Percentiles rank a stretch among this genome's conserved stretches.
These are phyloP conservation scores for Aotearoamyces nothofagi DNA, from an alignment of 2,329 filamentous ascomycete species.

Conservation along the genomic window DNA sequence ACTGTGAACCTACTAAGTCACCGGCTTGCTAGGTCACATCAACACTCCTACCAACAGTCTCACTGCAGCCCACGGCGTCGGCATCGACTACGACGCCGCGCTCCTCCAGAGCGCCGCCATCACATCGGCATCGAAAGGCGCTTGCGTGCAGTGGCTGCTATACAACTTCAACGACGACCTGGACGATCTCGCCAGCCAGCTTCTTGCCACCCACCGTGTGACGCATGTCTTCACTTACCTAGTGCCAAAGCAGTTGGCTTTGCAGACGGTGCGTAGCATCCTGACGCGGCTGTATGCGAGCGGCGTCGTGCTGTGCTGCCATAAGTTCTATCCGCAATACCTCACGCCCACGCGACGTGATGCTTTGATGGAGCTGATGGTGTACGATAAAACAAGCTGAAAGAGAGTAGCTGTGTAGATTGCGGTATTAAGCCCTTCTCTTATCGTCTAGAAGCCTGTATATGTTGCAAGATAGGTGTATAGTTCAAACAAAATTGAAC, in stretches of 20 bases:
- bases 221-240: conserved; percentile 13
- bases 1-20: conserved; percentile 5
- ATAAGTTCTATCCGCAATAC: too few relatives aligned
- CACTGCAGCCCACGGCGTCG: conserved; percentile 6
- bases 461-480: too few relatives aligned
- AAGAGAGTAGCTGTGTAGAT: too few relatives aligned
- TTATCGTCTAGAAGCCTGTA: too few relatives aligned
- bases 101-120: conserved; percentile 10
- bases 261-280: conserved; percentile 7
- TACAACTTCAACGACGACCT: conserved; percentile 13
- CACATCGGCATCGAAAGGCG: conserved; percentile 4
- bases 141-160: conserved; percentile 7
- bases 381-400: too few relatives aligned
- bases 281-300: conserved; percentile 6
- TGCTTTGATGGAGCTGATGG: too few relatives aligned
- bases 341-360: too few relatives aligned
- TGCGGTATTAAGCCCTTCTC: too few relatives aligned
- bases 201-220: conserved; percentile 5
- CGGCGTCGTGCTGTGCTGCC: too few relatives aligned
- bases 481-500: too few relatives aligned
- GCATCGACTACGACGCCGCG: conserved; percentile 10
- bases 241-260: conserved; percentile 9
- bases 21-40: conserved; percentile 9
- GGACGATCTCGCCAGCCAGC: conserved; percentile 8
- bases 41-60: conserved; percentile 3